Conservation (phyloP, 108 stramenopile genomes). For the Epithemia pelagica region DNA sequence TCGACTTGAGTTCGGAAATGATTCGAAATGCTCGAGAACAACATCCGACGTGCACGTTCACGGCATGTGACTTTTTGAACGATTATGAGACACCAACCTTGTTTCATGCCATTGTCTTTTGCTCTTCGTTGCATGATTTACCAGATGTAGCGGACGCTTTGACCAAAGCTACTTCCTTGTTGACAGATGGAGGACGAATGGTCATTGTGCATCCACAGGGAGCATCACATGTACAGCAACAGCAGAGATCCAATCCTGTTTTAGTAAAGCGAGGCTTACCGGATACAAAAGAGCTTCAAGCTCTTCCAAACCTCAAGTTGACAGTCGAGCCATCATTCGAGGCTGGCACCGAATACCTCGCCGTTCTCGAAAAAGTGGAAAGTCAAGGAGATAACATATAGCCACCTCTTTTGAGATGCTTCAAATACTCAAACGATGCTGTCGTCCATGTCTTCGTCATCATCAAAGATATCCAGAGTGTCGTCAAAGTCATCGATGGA, state of each 20-base stretch:
- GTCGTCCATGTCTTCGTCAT: too few species aligned
- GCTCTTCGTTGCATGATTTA: constrained; percentile 59
- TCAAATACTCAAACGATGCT: too few species aligned
- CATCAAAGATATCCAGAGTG: too few species aligned
- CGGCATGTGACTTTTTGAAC: constrained; percentile 32
- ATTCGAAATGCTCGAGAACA: constrained; percentile 49
- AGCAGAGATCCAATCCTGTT: constrained; percentile 52
- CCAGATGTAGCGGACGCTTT: constrained; percentile 45
- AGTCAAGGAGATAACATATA: too few species aligned
- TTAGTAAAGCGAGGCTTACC: constrained; percentile 59
- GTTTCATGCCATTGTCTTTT: constrained; percentile 61
- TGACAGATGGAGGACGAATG: constrained; percentile 32
- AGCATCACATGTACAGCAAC: constrained; percentile 49
- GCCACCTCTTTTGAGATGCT: too few species aligned
- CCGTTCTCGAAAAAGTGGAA: not conserved
- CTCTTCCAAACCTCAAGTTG: not conserved
- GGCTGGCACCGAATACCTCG: not conserved
- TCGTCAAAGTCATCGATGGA: too few species aligned
- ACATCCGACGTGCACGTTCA: constrained; percentile 37
- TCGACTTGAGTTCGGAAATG: constrained; percentile 70
- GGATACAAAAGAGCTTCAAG: constrained; percentile 36
- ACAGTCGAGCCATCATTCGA: not conserved
- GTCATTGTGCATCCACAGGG: constrained; percentile 68
- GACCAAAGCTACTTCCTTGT: constrained; percentile 34
- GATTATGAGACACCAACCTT: not conserved